Evolutionary conservation across 768 basidiomycete genomes (phyloP).

Genomic region (Auricularia auricula-judae): DNA sequence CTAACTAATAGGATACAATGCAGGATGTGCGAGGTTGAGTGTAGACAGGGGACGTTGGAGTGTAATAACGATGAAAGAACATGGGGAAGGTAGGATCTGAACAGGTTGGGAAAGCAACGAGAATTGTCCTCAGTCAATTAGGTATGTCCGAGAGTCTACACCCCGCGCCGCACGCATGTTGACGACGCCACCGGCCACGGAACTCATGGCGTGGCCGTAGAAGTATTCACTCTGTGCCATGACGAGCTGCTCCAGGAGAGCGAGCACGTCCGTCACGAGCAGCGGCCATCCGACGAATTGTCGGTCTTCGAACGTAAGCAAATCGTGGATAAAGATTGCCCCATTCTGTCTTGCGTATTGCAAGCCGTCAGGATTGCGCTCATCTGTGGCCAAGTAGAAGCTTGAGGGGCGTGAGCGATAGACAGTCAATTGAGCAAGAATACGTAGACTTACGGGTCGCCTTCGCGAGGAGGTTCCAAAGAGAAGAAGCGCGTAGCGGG

Average conservation of each 20-base stretch:
- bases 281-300: slow-evolving; percentile 30
- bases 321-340: slow-evolving; percentile 29
- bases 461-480: not conserved
- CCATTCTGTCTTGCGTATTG: slow-evolving; percentile 23
- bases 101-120: not conserved
- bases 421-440: not conserved
- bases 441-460: not conserved
- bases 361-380: slow-evolving; percentile 25
- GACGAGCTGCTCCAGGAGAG: slow-evolving; percentile 31
- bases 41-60: not conserved
- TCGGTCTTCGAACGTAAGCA: slow-evolving; percentile 31
- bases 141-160: slow-evolving; percentile 23
- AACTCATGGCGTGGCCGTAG: slow-evolving; percentile 27
- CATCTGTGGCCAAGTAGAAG: slow-evolving; percentile 24
- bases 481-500: not conserved
- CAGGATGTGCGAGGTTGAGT: not conserved
- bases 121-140: slow-evolving; percentile 22
- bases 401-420: not conserved
- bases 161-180: slow-evolving; percentile 28
- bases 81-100: not conserved
- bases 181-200: slow-evolving; percentile 28
- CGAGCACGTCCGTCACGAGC: slow-evolving; percentile 31
- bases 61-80: too few species aligned
- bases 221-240: slow-evolving; percentile 25
- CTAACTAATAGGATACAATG: not conserved